Base-by-base conservation (phyloP, 306 rosid species). In the Lathyrus sativus region DNA sequence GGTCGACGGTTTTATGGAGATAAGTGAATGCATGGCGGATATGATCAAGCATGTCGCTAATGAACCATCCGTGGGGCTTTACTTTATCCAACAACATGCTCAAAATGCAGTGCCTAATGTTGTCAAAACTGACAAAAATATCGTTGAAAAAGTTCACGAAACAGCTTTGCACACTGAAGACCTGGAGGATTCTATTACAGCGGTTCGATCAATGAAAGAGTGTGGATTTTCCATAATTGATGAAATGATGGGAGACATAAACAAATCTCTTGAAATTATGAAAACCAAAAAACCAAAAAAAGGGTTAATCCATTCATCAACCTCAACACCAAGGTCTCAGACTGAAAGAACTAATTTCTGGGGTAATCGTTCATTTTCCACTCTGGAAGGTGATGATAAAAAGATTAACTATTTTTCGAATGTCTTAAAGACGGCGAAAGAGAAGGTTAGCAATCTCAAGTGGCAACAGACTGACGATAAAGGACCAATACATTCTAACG, bases 1-100 rank as follows among this genome's bases (percentile, higher is more conserved):
- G 6, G 84, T 84, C 62, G 99, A 93, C 55, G 99, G 97, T 67
- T 90, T 90, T 73, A 73, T 88, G 88, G 99, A 86, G 82, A 79
- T 90, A 79, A 84, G 85, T 50, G 99, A 88, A 69, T 70, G 88
- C 82, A 28, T 83, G 80, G 96, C 86, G 24, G 91, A 90, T 80
- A 93, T 93, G 97, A 85, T 84, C 38, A 93, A 85, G 63, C 84
- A 80, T 11, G 75, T 86, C 46, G 96, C 97, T 28, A 88, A 93
- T 45, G 97, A 93, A 83, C 99, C 97, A 9, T 90, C 97, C 13
- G 84, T 83, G 17, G 99, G 99, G 73, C 91, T 93, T 72, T 90
- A 79, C 88, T 93, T 75, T 65, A 64, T 90, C 75, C 99, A 93
- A 77, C 96, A 93, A 68, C 98, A 93, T 71, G 76, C 88, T 50